These are phyloP conservation scores for Aspergillus terreus DNA, from an alignment of 2,329 filamentous ascomycete species.

Conservation along the genomic window DNA sequence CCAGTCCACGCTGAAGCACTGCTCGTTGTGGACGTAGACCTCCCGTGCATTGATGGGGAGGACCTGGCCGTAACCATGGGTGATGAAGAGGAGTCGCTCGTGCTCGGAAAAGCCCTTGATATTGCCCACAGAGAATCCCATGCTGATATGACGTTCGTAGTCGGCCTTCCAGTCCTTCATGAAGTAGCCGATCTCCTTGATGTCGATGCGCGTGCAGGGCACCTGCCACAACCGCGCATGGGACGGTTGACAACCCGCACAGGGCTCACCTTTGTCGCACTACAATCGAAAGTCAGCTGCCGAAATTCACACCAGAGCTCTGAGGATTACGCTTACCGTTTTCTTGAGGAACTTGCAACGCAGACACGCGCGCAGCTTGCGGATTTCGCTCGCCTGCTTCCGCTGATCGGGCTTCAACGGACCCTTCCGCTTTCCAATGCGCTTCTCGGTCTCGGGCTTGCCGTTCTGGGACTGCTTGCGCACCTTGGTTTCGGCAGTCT, in stretches of 20 bases:
- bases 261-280: conserved; percentile 96
- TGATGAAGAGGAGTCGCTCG: conserved; percentile 77
- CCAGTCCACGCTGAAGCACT: conserved; percentile 93
- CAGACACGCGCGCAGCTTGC: conserved; percentile 88
- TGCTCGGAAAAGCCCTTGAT: conserved; percentile 76
- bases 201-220: conserved; percentile 94
- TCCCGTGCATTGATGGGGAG: conserved; percentile 91
- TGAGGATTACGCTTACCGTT: conserved; percentile 49
- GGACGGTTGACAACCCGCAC: conserved; percentile 89
- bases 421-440: conserved; percentile 83
- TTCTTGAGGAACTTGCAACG: conserved; percentile 99
- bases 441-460: conserved; percentile 89
- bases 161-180: conserved; percentile 99
- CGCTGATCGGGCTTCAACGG: conserved; percentile 89
- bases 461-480: conserved; percentile 68
- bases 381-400: conserved; percentile 94
- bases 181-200: conserved; percentile 97
- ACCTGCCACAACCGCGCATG: conserved; percentile 97
- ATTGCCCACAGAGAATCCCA: conserved; percentile 87
- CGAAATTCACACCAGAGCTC: background rate
- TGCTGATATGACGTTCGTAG: conserved; percentile 83
- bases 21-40: conserved; percentile 86
- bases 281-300: conserved; percentile 8
- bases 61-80: conserved; percentile 91
- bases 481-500: conserved; percentile 78